Conservation (phyloP, 2,329 filamentous ascomycete species). For the Phaeoacremonium minimum region DNA sequence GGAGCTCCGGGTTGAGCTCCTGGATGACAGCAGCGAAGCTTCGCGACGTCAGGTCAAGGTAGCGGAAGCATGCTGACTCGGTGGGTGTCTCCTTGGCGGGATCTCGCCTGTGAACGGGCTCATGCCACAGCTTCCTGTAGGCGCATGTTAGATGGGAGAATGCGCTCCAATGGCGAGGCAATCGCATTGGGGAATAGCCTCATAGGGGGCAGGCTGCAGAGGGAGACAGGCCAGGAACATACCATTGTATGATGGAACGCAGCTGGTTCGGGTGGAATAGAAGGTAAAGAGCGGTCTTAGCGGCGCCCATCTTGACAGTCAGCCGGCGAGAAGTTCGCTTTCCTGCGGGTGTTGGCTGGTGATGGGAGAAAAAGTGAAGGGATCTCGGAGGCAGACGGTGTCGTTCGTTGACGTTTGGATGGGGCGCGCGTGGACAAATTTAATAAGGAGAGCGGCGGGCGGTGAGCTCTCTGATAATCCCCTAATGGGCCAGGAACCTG, state of each 20-base stretch:
- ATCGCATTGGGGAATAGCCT: too few relatives aligned
- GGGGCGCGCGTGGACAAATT: too few relatives aligned
- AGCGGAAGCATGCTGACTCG: slow-evolving; percentile 79
- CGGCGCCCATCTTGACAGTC: slow-evolving; percentile 46
- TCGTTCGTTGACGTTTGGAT: too few relatives aligned
- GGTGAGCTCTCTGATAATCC: too few relatives aligned
- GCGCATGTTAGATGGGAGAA: slow-evolving; percentile 9
- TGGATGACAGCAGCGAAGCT: slow-evolving; percentile 93
- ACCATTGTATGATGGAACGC: slow-evolving; percentile 87
- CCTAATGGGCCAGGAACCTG: too few relatives aligned
- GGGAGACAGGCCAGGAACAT: slow-evolving; percentile 18
- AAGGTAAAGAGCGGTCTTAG: slow-evolving; percentile 61
- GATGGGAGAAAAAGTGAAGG: neutral
- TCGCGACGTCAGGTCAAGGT: slow-evolving; percentile 82
- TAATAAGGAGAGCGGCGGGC: too few relatives aligned
- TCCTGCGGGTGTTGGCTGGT: too few relatives aligned
- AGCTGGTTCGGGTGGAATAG: slow-evolving; percentile 72
- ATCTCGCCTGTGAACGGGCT: slow-evolving; percentile 83
- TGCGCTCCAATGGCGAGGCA: too few relatives aligned
- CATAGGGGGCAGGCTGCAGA: slow-evolving; percentile 1
- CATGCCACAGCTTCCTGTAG: slow-evolving; percentile 90
- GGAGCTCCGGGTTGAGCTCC: slow-evolving; percentile 90
- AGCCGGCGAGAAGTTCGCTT: too few relatives aligned
- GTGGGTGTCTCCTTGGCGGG: slow-evolving; percentile 68
- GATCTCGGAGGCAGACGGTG: neutral